Evolutionary conservation across 176 grass and related monocot genomes (phyloP), one percentile per base, ranked within the genome.

Genomic region (Cenchrus purpureus): DNA sequence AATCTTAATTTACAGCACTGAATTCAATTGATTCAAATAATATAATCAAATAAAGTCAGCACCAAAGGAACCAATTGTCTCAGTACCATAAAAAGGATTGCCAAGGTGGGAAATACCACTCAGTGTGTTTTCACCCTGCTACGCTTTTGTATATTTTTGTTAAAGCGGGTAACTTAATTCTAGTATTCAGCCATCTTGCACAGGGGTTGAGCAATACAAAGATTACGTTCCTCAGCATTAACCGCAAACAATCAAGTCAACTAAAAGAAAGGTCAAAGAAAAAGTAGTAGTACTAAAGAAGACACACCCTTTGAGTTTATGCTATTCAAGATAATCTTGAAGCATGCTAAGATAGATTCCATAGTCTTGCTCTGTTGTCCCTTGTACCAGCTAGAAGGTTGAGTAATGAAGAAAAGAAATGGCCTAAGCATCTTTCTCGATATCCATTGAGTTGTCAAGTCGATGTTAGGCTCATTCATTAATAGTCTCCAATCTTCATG

Each of bases 341-440:
- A 98, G 83, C 96, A 98, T 66, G 51, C 61, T 22, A 78, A 78
- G 49, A 93, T 79, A 34, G 86, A 94, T 37, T 95, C 87, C 28
- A 72, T 19, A 68, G 92, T 79, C 71, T 79, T 89, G 44, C 72
- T 32, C 85, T 81, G 81, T 5, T 85, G 76, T 51, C 83, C 78
- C 60, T 90, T 86, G 82, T 89, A 87, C 72, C 73, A 86, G 73
- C 80, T 91, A 51, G 91, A 84, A 82, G 84, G 52, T 76, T 82
- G 91, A 87, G 87, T 92, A 68, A 79, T 52, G 68, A 98, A 92
- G 79, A 98, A 98, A 77, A 98, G 89, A 94, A 98, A 95, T 28
- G 91, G 96, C 64, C 96, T 93, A 44, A 98, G 86, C 73, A 98
- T 67, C 64, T 89, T 85, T 63, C 89, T 91, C 54, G 91, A 98